Base-by-base conservation (phyloP, 495 filamentous ascomycete species). In the Cercophora sp. region DNA sequence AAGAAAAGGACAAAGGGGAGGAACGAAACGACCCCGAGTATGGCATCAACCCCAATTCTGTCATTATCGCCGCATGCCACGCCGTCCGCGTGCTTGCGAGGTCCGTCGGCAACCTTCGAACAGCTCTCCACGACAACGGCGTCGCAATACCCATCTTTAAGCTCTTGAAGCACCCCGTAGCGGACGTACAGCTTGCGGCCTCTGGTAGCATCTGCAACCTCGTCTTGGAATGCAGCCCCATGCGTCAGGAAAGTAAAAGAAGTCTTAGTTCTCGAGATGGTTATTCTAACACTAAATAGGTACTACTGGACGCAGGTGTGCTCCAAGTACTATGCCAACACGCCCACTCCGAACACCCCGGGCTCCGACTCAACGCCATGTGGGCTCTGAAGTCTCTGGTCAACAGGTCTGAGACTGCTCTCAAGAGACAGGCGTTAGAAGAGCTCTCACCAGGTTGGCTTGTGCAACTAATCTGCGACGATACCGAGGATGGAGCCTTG, bases 301-400 rank as follows among this genome's bases (percentile, higher is more conserved):
- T 79, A 13, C 85, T 96, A 25, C 72, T 91, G 11, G 79, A 87
- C 19, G 81, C 77, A 9, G 90, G 89, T n/a, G 80, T 89, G 8
- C 70, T 95, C 35, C 84, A 84, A 44, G 79, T 85, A 4, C 70
- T 97, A 4, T 95, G 89, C 57, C 82, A 88, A 59, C 88, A 96
- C 63, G 90, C 91, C 0, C 87, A 86, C 65, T 90, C 87, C 3
- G 70, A 78, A 48, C 85, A 89, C 60, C 75, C 83, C 5, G 81
- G 80, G 20, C 67, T 97, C 34, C 79, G 87, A 39, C 74, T 93
- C 10, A 87, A 89, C 55, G 87, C 89, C 8, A 67, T 98, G 8
- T 97, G 93, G 93, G 90, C 89, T 16, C 74, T 98, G 40, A 97
- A 96, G 61, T 88, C 96, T 68, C 70, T 96, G 24, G 85, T 93